phyloP scores from a whole-genome alignment of 164 flowering plant genomes.

The Litsea cubeba region DNA sequence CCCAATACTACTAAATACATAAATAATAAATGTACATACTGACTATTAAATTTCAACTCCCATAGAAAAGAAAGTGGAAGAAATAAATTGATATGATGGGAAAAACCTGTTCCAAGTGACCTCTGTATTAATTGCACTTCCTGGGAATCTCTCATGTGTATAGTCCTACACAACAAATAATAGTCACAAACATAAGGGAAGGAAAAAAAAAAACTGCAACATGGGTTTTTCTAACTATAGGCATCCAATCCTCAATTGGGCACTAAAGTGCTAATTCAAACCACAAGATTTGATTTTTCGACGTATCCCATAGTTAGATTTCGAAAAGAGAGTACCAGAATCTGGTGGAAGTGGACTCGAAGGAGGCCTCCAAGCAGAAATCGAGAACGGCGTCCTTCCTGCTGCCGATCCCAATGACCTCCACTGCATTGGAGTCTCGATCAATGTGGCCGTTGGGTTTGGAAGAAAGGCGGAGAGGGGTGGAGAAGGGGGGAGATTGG shows the following conservation, averaged over 20 bases:
- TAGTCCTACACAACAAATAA: constrained; percentile 44
- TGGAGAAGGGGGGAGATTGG: not conserved
- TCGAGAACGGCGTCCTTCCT: constrained; percentile 72
- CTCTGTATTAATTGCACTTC: constrained; percentile 52
- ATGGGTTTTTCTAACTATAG: no score
- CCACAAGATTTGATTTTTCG: no score
- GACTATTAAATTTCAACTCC: not conserved
- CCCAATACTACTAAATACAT: not conserved
- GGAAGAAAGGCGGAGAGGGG: constrained; percentile 8
- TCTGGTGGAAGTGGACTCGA: constrained; percentile 39
- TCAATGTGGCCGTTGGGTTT: constrained; percentile 5
- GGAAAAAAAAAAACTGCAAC: no score
- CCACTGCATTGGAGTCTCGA: constrained; percentile 25
- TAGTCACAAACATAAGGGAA: not conserved
- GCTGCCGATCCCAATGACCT: constrained; percentile 79
- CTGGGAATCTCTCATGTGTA: constrained; percentile 35
- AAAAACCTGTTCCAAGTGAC: constrained; percentile 43
- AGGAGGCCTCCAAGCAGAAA: constrained; percentile 60
- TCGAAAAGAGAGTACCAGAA: constrained; percentile 51
- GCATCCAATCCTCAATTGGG: no score
- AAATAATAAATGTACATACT: not conserved
- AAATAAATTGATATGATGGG: not conserved
- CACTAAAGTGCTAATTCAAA: no score
- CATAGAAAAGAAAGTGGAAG: not conserved
- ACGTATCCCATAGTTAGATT: no score